These are phyloP conservation scores for Diaporthe helianthi DNA, from an alignment of 2,329 filamentous ascomycete species.

Conservation along the genomic window DNA sequence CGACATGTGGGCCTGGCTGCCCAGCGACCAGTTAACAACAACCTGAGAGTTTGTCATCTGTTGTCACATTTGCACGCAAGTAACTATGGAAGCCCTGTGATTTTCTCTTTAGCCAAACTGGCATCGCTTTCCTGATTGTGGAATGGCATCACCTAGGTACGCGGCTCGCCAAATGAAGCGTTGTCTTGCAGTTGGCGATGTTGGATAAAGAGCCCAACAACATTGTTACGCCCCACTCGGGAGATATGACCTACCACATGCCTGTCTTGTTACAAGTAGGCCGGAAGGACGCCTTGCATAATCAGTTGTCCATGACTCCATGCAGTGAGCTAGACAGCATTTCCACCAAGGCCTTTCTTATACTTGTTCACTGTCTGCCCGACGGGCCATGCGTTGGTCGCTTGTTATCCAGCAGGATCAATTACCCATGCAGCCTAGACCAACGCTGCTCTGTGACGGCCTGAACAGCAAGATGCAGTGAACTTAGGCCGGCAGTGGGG, in stretches of 20 bases:
- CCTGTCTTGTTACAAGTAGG: not conserved
- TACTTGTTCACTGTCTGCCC: not conserved
- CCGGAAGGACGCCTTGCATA: not conserved
- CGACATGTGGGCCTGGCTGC: not conserved
- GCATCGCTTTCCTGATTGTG: too few relatives aligned
- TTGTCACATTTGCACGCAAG: not conserved
- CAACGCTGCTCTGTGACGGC: not conserved
- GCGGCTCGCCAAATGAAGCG: not conserved
- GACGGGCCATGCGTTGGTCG: not conserved
- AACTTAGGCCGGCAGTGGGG: not conserved
- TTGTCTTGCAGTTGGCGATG: not conserved
- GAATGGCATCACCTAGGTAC: too few relatives aligned
- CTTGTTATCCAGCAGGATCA: not conserved
- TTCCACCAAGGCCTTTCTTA: too few relatives aligned
- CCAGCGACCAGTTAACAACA: not conserved
- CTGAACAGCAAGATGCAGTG: not conserved
- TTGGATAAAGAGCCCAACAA: not conserved
- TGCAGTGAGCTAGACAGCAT: not conserved
- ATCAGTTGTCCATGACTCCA: not conserved
- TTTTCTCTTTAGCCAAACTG: not conserved
- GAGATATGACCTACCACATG: not conserved
- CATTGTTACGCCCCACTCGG: not conserved
- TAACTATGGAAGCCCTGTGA: not conserved
- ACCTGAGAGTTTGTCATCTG: not conserved
- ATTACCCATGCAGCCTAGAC: not conserved